Percentiles rank a stretch among this genome's conserved stretches.
Conservation (phyloP, 805 yeast genomes). For the Metschnikowia kofuensis region DNA sequence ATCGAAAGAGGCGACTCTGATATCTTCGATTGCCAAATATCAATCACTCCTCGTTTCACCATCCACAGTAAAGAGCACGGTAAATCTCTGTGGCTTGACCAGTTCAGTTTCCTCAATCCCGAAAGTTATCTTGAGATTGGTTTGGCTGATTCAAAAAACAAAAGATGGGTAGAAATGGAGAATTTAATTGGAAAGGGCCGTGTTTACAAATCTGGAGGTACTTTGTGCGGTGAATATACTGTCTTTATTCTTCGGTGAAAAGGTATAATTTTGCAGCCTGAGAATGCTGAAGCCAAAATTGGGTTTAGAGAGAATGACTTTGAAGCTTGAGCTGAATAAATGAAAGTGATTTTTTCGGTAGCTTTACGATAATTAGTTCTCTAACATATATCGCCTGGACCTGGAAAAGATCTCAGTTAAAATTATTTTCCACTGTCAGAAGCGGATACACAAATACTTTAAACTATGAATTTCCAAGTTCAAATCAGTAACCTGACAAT, state of each 20-base stretch:
- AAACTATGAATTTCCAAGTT: too few relatives aligned
- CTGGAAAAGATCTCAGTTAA: too few relatives aligned
- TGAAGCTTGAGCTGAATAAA: too few relatives aligned
- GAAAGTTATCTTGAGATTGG: not conserved
- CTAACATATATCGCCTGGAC: not conserved
- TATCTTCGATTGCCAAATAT: not conserved
- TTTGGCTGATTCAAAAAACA: not conserved
- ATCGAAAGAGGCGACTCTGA: not conserved
- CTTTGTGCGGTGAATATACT: not conserved
- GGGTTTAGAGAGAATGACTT: too few relatives aligned
- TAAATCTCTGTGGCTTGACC: not conserved
- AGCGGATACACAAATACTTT: too few relatives aligned
- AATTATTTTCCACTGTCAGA: too few relatives aligned
- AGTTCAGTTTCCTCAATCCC: not conserved
- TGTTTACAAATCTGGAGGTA: not conserved
- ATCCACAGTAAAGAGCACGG: not conserved
- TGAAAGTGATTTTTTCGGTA: too few relatives aligned
- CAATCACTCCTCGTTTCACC: not conserved
- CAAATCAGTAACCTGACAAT: too few relatives aligned
- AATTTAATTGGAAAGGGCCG: not conserved
- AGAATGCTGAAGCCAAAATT: too few relatives aligned
- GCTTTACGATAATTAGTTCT: not conserved
- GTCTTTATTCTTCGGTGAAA: not conserved
- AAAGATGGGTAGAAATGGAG: not conserved
- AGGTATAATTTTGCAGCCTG: not conserved